Evolutionary conservation across 257 asterid species (phyloP).

Genomic region (Hygrophila difformis): DNA sequence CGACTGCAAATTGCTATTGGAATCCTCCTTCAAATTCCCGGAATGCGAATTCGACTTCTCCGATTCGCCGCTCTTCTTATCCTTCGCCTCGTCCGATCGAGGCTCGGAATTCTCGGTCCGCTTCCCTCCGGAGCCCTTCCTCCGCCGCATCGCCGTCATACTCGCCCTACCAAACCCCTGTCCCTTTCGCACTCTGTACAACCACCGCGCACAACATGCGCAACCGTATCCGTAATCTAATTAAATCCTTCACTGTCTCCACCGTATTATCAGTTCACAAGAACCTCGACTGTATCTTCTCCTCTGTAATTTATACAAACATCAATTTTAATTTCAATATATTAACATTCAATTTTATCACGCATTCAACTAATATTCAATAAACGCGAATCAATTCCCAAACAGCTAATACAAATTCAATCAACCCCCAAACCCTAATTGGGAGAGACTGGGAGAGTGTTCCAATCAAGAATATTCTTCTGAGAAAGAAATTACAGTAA

Average conservation of each 20-base stretch:
- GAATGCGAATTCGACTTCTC: slow-evolving; percentile 12
- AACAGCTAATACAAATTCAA: too few relatives aligned
- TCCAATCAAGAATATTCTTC: too few relatives aligned
- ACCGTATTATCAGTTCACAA: not conserved
- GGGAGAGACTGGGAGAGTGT: too few relatives aligned
- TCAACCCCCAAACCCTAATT: too few relatives aligned
- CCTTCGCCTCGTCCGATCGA: slow-evolving; percentile 17
- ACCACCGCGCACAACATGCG: slow-evolving; percentile 17
- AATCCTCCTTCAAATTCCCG: slow-evolving; percentile 17
- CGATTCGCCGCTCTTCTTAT: slow-evolving; percentile 16
- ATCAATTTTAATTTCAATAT: too few relatives aligned
- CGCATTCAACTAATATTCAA: too few relatives aligned
- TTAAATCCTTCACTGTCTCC: not conserved
- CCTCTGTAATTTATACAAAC: not conserved
- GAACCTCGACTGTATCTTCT: slow-evolving; percentile 4
- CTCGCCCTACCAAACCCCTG: not conserved
- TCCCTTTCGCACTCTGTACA: too few relatives aligned
- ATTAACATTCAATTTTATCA: too few relatives aligned
- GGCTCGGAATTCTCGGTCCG: slow-evolving; percentile 15
- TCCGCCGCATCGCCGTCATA: slow-evolving; percentile 30
- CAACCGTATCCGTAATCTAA: slow-evolving; percentile 2
- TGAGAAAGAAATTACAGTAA: too few relatives aligned
- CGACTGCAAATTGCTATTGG: slow-evolving; percentile 12
- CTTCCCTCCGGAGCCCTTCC: slow-evolving; percentile 25
- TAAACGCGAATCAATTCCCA: too few relatives aligned